Conservation (phyloP, 768 basidiomycete species). For the Ramaria rubella region DNA sequence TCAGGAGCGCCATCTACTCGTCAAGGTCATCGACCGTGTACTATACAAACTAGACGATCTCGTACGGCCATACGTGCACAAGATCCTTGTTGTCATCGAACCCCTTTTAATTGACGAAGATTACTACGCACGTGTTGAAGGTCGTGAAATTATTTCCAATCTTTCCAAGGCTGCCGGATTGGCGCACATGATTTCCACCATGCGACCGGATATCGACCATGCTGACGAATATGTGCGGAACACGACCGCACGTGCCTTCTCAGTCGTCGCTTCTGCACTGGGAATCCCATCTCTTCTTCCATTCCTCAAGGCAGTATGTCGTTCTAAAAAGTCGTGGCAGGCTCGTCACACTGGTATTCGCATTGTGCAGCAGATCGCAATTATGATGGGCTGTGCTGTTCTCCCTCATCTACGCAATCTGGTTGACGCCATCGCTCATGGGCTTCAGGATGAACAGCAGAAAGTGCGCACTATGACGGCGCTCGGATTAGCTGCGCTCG, state of each 20-base stretch:
- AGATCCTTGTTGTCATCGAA: slow-evolving; percentile 99
- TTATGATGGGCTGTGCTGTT: slow-evolving; percentile 99
- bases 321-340: slow-evolving; percentile 99
- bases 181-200: slow-evolving; percentile 99
- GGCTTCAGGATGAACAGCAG: slow-evolving; percentile 89
- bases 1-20: slow-evolving; percentile 94
- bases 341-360: slow-evolving; percentile 98
- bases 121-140: slow-evolving; percentile 93
- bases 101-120: slow-evolving; percentile 98
- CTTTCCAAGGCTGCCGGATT: slow-evolving; percentile 97
- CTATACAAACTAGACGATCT: slow-evolving; percentile 98
- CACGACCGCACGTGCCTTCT: slow-evolving; percentile 97
- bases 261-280: slow-evolving; percentile 96
- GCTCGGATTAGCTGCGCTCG: slow-evolving; percentile 83
- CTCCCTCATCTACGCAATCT: slow-evolving; percentile 94
- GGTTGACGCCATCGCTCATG: slow-evolving; percentile 93
- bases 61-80: slow-evolving; percentile 98
- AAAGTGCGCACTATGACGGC: slow-evolving; percentile 97
- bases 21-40: slow-evolving; percentile 98
- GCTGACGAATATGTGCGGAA: slow-evolving; percentile 99
- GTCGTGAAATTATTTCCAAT: slow-evolving; percentile 98
- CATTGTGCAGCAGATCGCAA: slow-evolving; percentile 98
- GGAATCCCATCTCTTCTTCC: slow-evolving; percentile 96
- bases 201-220: slow-evolving; percentile 99
- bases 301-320: slow-evolving; percentile 97